Evolutionary conservation across 2,329 filamentous ascomycete genomes (phyloP), one percentile per base, ranked within the genome.

Genomic region (Fusarium siculi): DNA sequence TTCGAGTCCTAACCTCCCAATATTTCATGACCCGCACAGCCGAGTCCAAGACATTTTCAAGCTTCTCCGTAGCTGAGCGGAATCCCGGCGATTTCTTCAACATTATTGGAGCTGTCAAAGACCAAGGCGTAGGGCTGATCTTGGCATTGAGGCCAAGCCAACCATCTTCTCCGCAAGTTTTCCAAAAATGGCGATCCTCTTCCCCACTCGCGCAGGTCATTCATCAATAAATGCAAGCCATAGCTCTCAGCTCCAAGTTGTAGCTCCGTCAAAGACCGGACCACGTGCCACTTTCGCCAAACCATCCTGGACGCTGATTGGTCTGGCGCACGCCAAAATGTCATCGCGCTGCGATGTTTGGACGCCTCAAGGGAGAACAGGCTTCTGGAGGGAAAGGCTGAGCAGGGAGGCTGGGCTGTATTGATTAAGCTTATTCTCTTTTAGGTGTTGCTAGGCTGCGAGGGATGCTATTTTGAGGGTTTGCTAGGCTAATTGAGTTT

Each of bases 231-330:
- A 36, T 58, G 42, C 32, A 57, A 49, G 54, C 40, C 54, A 57
- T 57, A 57, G 40, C 40, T 57, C 30, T 58, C 55, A 58, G 42
- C 55, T 57, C 25, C 7, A 15, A 28, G 55, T 32, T 8, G 39
- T 14, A 50, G 11, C 55, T 58, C 55, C 55, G 55, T 37, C 32
- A 23, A 37, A n/a, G 4, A 50, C 32, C 55, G 55, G 55, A 50
- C 40, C 55, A 37, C 42, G 23, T 19, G 42, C 42, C 42, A 58
- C 30, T n/a, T 50, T 30, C 16, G 7, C 42, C n/a, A n/a, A 19
- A n/a, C 11, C 6, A 14, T 12, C 3, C 9, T 25, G 3, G 5
- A 8, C 25, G 42, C 14, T 50, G 55, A 58, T 50, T 50, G 55
- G 55, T n/a, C 16, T 37, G 42, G 23, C 42, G 55, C 19, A 58